Conservation (phyloP, 2,329 filamentous ascomycete genomes). For the Aureobasidium sp. region DNA sequence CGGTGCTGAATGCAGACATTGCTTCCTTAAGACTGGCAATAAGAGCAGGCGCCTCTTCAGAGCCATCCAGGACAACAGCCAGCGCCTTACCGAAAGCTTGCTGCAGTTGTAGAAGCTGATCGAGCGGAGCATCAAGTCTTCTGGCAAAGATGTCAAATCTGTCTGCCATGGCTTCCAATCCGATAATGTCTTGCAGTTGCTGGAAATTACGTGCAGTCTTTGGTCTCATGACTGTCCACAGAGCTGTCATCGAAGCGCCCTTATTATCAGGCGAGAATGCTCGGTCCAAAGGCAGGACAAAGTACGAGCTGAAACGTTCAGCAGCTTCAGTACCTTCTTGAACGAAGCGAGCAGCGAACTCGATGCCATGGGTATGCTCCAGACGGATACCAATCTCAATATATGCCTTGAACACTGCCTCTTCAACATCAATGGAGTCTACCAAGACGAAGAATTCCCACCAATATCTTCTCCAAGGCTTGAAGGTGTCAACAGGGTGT, state of each 20-base stretch:
- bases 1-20: conserved; percentile 21
- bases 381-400: conserved; percentile 31
- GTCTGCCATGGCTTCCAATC: conserved; percentile 40
- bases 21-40: conserved; percentile 31
- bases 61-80: conserved; percentile 1
- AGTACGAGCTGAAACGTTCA: conserved; percentile 2
- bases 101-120: conserved; percentile 23
- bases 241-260: conserved; percentile 15
- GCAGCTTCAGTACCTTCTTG: neutral
- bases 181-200: conserved; percentile 34
- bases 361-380: neutral
- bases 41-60: conserved; percentile 9
- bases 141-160: conserved; percentile 34
- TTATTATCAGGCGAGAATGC: conserved; percentile 13
- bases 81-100: conserved; percentile 15
- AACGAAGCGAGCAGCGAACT: neutral
- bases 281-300: conserved; percentile 1
- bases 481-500: conserved; percentile 17
- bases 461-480: conserved; percentile 35
- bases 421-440: conserved; percentile 39
- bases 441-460: conserved; percentile 43
- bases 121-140: conserved; percentile 22
- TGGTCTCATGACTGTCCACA: conserved; percentile 63
- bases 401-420: conserved; percentile 49
- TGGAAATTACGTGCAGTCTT: conserved; percentile 36